Evolutionary conservation across 225 moss, liverwort and hornwort genomes (phyloP).

Genomic region (Lunularia cruciata): DNA sequence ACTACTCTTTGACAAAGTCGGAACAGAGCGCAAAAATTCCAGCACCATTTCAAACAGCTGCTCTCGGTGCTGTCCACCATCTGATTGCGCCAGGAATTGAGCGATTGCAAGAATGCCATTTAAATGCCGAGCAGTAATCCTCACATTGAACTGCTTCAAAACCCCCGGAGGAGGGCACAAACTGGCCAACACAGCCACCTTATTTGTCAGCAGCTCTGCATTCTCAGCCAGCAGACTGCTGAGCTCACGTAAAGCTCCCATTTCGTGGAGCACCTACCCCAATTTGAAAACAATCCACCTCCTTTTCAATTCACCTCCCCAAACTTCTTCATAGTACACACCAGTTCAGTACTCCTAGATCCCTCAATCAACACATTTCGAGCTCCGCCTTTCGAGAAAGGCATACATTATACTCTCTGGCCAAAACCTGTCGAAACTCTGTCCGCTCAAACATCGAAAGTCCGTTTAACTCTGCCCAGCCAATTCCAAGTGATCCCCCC

Average conservation of each 20-base stretch:
- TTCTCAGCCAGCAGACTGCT: slow-evolving; percentile 45
- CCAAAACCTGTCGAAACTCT: no score
- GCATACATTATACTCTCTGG: no score
- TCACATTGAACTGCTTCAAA: slow-evolving; percentile 26
- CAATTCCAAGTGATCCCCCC: no score
- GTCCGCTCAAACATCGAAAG: no score
- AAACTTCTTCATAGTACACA: neutral
- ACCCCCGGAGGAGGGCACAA: slow-evolving; percentile 40
- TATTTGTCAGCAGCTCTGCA: slow-evolving; percentile 39
- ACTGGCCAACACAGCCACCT: slow-evolving; percentile 43
- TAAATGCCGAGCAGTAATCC: slow-evolving; percentile 56
- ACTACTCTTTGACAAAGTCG: slow-evolving; percentile 29
- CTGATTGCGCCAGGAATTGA: slow-evolving; percentile 59
- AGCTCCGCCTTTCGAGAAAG: no score
- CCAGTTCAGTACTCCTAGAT: no score
- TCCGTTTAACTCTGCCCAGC: no score
- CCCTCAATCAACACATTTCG: no score
- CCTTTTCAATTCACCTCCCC: neutral
- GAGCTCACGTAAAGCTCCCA: slow-evolving; percentile 47
- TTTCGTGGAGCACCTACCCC: neutral
- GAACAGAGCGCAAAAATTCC: slow-evolving; percentile 45
- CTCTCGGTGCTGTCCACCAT: slow-evolving; percentile 51
- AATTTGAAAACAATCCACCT: slow-evolving; percentile 1
- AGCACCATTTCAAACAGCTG: slow-evolving; percentile 44
- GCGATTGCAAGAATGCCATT: slow-evolving; percentile 62